Evolutionary conservation across 2,329 filamentous ascomycete genomes (phyloP), one percentile per base, ranked within the genome.

Genomic region (Claviceps africana): DNA sequence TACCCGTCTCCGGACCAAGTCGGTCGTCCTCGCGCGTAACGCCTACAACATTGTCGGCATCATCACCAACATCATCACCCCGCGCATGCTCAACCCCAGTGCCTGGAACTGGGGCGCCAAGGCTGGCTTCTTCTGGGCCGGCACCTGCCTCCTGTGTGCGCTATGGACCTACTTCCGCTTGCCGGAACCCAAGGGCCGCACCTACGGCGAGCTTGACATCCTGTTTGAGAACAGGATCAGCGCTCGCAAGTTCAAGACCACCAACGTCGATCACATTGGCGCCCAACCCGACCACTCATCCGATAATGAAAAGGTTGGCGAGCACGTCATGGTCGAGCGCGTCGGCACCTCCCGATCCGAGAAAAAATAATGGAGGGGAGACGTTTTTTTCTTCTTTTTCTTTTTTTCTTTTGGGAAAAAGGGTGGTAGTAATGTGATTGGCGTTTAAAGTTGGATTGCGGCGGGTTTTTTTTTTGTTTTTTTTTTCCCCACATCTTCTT

Each of bases 141-240:
- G 59, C 37, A 67, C 73, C 11, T 74, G 74, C 56, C 56, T 73
- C 3, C 15, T 70, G 3, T 74, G 72, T 35, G 62, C 72, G 2
- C 48, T 69, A 1, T 81, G 78, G 70, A 72, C 75, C 0, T 76
- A 67, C 54, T 75, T 75, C 58, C 73, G 71, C 19, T 65, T 78
- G 5, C 76, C 76, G 4, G 78, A 81, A 65, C 75, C 77, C 17
- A 72, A 71, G 53, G 75, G 71, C 7, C 69, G 74, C 39, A 76
- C 74, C 0, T 74, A 76, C 50, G 75, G 72, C 39, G 78, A 81
- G 62, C 67, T 81, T 2, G 77, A 81, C 50, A 62, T 74, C 11
- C 62, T 82, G 54, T 81, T 81, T 57, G 72, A 77, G 56, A 61
- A 66, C 25, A 58, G 61, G 10, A 61, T 72, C 10, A 61, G 67